Conservation (phyloP, 1,284 basidiomycete genomes). For the Cystobasidiaceae sp. region DNA sequence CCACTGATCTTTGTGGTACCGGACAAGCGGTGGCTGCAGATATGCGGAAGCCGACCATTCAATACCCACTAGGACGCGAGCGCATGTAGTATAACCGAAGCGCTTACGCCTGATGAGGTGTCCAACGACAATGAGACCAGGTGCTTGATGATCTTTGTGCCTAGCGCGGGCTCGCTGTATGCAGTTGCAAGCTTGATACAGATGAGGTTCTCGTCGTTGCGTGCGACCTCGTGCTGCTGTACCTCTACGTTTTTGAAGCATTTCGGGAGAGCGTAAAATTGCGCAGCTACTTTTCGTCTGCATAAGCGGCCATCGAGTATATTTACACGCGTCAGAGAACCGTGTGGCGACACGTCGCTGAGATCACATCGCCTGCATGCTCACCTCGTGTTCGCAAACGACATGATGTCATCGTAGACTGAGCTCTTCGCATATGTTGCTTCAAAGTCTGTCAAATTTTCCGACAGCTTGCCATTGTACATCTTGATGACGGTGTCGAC, state of each 20-base stretch:
- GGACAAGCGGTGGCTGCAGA: background rate
- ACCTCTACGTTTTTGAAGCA: slow-evolving; percentile 14
- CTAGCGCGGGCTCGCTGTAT: slow-evolving; percentile 12
- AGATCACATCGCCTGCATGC: too few relatives aligned
- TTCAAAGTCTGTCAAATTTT: background rate
- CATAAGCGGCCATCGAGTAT: too few relatives aligned
- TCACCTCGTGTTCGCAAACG: background rate
- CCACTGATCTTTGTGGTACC: slow-evolving; percentile 15
- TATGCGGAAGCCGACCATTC: background rate
- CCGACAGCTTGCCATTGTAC: slow-evolving; percentile 1
- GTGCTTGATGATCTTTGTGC: slow-evolving; percentile 23
- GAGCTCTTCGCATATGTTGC: background rate
- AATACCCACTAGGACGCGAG: background rate
- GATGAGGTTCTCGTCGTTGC: background rate
- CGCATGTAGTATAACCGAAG: background rate
- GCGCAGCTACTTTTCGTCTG: slow-evolving; percentile 4
- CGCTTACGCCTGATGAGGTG: background rate
- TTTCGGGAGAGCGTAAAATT: slow-evolving; percentile 3
- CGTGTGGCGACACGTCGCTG: too few relatives aligned
- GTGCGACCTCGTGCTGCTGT: background rate
- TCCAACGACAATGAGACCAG: slow-evolving; percentile 8
- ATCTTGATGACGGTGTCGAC: slow-evolving; percentile 9
- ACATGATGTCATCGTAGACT: slow-evolving; percentile 8
- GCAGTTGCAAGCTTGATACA: slow-evolving; percentile 8
- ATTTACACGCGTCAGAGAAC: too few relatives aligned